Base-by-base conservation (phyloP, 257 asterid genomes). In the Solanum sejunctum region DNA sequence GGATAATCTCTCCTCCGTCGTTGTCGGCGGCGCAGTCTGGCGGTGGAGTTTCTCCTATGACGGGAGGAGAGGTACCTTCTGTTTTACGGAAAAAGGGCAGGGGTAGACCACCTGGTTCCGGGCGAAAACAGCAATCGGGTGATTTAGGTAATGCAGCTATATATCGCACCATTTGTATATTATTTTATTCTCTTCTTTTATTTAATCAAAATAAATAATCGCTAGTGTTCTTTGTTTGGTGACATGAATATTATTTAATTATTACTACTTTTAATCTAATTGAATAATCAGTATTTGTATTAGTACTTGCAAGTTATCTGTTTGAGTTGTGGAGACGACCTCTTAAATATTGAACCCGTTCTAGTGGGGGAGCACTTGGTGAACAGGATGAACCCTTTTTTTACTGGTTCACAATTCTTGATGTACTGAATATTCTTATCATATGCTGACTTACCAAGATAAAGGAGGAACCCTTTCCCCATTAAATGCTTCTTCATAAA, bases 41-140 rank as follows among this genome's bases (percentile, higher is more conserved):
- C 61, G 67, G 66, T 17, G 66, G 85, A 83, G 41, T 72, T 66
- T 83, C 77, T 67, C 54, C 80, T 21, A 9, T 81, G 43, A 55
- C 32, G 54, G 85, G 56, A 57, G 67, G 61, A 69, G 77, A 60
- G 39, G 10, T 12, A 51, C 47, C 75, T 12, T 11, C 67, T 11
- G 16, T 45, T 54, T 41, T 54, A n/a, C 18, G 36, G 85, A 83
- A 69, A 52, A 83, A 83, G 51, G 79, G 66, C 7, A 69, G 85
- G 81, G 85, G 85, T 2, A 69, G 85, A 28, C 85, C 85, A 51
- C 67, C 85, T 28, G 85, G 85, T 52, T 69, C 81, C 54, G 81
- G 81, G 23, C n/a, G 21, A 21, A 69, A 83, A 60, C 67, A 69
- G 16, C 81, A 83, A 69, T 51, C 69, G 20, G 45, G 6, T 36